Percentiles rank a stretch among this genome's conserved stretches.
phyloP scores from a whole-genome alignment of 192 early-diverging fungal species.

The Coemansia sp. region DNA sequence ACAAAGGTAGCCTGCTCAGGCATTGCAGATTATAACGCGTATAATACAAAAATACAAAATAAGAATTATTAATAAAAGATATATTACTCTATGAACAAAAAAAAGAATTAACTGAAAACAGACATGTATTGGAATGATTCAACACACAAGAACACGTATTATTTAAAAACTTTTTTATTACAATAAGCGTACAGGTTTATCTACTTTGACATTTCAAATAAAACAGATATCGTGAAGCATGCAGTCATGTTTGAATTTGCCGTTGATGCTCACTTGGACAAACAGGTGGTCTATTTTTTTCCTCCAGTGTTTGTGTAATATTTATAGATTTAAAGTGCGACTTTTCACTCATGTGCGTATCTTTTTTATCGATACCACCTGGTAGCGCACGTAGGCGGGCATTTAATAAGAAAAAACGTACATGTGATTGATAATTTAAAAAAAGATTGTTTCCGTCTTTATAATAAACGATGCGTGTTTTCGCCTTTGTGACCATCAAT shows the following conservation, averaged over 20 bases:
- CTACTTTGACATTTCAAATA: no score
- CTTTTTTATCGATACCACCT: no score
- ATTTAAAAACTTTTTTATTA: background rate
- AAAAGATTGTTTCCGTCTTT: no score
- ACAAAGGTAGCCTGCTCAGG: slow-evolving; percentile 47
- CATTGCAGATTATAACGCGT: slow-evolving; percentile 3
- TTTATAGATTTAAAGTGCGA: background rate
- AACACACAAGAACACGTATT: background rate
- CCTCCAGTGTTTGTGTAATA: background rate
- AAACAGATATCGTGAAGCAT: background rate
- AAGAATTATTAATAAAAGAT: background rate
- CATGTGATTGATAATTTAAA: no score
- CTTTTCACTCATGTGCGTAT: no score
- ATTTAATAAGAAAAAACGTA: no score
- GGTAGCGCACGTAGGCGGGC: no score
- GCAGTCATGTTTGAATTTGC: background rate
- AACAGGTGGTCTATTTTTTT: background rate
- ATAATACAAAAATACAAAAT: slow-evolving; percentile 1
- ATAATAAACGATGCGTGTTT: no score
- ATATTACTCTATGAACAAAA: background rate
- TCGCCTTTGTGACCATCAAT: no score
- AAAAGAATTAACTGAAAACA: background rate
- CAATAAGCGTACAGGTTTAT: background rate
- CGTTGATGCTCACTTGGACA: slow-evolving; percentile 3
- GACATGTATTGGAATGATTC: background rate